Evolutionary conservation across 345 rosid genomes (phyloP).

Genomic region (Nasturtium officinale): DNA sequence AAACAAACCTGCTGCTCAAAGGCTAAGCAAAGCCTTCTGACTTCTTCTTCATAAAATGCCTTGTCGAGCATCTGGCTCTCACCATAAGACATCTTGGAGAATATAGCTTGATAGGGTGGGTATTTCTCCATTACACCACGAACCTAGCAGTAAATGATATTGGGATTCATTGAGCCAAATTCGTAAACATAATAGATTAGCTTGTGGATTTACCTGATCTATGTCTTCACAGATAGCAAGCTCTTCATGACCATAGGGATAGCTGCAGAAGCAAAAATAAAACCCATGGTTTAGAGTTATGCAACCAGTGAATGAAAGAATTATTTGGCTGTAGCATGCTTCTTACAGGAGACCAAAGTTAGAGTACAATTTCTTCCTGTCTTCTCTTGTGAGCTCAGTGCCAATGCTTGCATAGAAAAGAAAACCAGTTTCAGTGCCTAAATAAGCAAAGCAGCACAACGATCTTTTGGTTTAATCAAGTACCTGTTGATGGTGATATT

Average conservation of each 20-base stretch:
- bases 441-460: not conserved
- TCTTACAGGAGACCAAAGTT: constrained; percentile 89
- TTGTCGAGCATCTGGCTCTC: constrained; percentile 99
- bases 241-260: constrained; percentile 89
- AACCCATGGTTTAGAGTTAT: not conserved
- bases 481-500: constrained; percentile 95
- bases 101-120: constrained; percentile 90
- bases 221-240: constrained; percentile 87
- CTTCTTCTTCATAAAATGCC: constrained; percentile 98
- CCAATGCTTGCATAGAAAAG: constrained; percentile 75
- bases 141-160: constrained; percentile 52
- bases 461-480: not conserved
- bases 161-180: not conserved
- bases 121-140: constrained; percentile 90
- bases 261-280: constrained; percentile 43
- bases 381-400: constrained; percentile 98
- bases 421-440: not conserved
- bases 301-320: not conserved
- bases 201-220: constrained; percentile 64
- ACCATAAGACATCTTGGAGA: constrained; percentile 84
- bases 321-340: constrained; percentile 7
- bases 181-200: not conserved
- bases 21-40: constrained; percentile 94
- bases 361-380: constrained; percentile 91
- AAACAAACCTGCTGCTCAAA: constrained; percentile 81